Evolutionary conservation across 495 filamentous ascomycete genomes (phyloP), one percentile per base, ranked within the genome.

Genomic region (Aspergillus baeticus): DNA sequence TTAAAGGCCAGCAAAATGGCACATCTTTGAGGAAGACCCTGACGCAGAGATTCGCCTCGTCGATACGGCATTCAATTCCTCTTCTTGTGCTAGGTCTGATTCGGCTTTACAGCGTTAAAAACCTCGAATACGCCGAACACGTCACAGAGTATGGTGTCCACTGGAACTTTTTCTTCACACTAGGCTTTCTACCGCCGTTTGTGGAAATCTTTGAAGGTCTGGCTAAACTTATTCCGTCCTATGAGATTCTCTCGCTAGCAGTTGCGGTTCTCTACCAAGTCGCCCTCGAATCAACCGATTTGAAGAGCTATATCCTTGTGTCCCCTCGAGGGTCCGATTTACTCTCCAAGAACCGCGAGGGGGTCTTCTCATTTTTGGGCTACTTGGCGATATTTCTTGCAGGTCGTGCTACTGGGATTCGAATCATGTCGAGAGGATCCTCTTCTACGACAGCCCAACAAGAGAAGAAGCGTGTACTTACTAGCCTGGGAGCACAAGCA

Each of bases 81-180:
- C 72, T 99, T 5, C 76, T 97, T 1, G 77, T 87, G 0, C 77
- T 99, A 14, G 94, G 94, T 17, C 58, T 96, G 37, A 77, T 94
- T 48, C 83, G 94, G 20, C 72, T 98, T 15, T 86, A 87, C 51
- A 96, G 84, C 62, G 92, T 98, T 63, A 99, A 98, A 71, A 89
- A 90, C 10, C 75, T 96, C 20, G 92, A 97, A 65, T 98, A 98
- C 66, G 92, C 92, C 2, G 94, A 98, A 69, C 94, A 99, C 72
- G 91, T 98, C 34, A 93, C 91, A 1, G 94, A 99, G 62, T 99
- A 99, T 63, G 94, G 94, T 29, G 90, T 98, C 10, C 94, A 99
- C 69, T 99, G 94, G 94, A 99, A 99, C 70, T 99, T 99, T 70
- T 99, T 99, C 77, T 98, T 99, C 71, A 99, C 94, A 0, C 75